Conservation (phyloP, 1,284 basidiomycete species). For the Irpex sp. region DNA sequence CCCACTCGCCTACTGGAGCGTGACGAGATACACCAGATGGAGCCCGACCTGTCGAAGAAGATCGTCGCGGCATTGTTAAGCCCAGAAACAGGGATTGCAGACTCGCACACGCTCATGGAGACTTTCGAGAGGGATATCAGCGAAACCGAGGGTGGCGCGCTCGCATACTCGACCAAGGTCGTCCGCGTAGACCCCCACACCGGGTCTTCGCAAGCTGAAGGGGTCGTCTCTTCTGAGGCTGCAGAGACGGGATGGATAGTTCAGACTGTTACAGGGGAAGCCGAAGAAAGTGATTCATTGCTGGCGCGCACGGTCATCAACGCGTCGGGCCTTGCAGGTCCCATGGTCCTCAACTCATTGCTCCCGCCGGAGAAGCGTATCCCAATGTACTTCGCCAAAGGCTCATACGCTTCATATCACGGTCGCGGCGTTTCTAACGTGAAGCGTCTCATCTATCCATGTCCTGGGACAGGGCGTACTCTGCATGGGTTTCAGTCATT, state of each 20-base stretch:
- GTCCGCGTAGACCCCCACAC: conserved; percentile 78
- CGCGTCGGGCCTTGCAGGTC: conserved; percentile 79
- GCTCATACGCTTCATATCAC: conserved; percentile 85
- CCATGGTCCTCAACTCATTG: conserved; percentile 69
- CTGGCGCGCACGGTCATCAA: conserved; percentile 87
- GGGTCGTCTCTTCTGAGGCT: conserved; percentile 23
- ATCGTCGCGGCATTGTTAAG: conserved; percentile 79
- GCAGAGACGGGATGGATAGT: conserved; percentile 63
- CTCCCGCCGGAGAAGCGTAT: conserved; percentile 53
- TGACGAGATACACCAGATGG: conserved; percentile 70
- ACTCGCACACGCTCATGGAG: conserved; percentile 81
- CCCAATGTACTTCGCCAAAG: conserved; percentile 74
- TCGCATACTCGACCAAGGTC: conserved; percentile 82
- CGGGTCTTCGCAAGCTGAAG: conserved; percentile 20
- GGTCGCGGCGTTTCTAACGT: conserved; percentile 72
- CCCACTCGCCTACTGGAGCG: conserved; percentile 71
- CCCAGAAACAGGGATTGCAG: conserved; percentile 89
- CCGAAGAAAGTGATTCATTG: conserved; percentile 63
- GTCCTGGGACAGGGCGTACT: conserved; percentile 58
- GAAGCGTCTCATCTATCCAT: conserved; percentile 84
- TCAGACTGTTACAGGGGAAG: conserved; percentile 54
- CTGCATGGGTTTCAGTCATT: conserved; percentile 72
- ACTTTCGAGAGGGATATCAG: conserved; percentile 77
- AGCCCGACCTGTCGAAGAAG: conserved; percentile 75
- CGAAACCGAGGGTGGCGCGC: conserved; percentile 67